Conservation (phyloP, 2,329 filamentous ascomycete genomes). For the Aspergillus floridensis region DNA sequence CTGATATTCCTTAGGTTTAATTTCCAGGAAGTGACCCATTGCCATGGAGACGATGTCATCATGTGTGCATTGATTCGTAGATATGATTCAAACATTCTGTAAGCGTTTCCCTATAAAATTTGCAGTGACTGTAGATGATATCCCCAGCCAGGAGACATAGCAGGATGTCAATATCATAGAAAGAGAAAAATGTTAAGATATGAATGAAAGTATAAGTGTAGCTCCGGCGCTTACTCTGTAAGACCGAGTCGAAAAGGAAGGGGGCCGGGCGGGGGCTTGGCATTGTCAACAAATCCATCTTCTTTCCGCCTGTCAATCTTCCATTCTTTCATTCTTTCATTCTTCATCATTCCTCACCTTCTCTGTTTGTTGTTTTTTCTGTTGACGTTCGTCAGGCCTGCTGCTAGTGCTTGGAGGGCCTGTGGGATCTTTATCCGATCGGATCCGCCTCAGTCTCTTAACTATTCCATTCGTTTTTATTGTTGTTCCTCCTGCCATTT, state of each 20-base stretch:
- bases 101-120: too few species aligned
- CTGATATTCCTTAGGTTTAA: not conserved
- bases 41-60: not conserved
- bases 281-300: not conserved
- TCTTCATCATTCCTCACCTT: not conserved
- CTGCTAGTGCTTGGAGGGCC: not conserved
- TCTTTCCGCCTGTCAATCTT: not conserved
- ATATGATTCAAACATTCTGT: not conserved
- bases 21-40: not conserved
- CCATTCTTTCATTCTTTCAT: not conserved
- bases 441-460: not conserved
- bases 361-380: not conserved
- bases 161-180: too few species aligned
- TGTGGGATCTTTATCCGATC: not conserved
- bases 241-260: not conserved
- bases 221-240: too few species aligned
- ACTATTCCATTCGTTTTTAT: not conserved
- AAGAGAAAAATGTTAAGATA: too few species aligned
- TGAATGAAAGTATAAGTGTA: too few species aligned
- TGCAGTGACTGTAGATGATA: too few species aligned
- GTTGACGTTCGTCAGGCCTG: not conserved
- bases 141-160: too few species aligned
- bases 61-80: not conserved
- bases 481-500: not conserved
- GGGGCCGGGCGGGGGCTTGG: not conserved